These are phyloP conservation scores for Dentipellis sp. DNA, from an alignment of 768 basidiomycete species.

Conservation along the genomic window DNA sequence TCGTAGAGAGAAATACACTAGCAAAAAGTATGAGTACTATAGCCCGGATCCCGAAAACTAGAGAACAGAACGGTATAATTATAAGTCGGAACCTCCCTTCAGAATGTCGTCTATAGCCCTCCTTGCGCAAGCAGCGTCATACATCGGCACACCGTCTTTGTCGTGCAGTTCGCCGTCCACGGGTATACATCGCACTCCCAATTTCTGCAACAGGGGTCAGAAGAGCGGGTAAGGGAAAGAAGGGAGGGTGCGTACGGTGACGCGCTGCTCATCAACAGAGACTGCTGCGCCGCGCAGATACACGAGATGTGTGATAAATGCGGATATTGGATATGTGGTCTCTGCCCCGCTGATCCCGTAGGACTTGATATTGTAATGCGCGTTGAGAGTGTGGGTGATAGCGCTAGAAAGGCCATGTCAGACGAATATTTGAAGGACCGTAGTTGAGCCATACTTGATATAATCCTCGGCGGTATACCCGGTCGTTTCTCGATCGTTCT, in stretches of 20 bases:
- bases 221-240: not conserved
- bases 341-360: slow-evolving; percentile 52
- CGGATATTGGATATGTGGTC: slow-evolving; percentile 63
- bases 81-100: not conserved
- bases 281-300: slow-evolving; percentile 61
- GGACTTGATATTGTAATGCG: slow-evolving; percentile 35
- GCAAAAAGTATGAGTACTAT: too few species aligned
- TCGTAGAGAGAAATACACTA: not conserved
- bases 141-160: slow-evolving; percentile 26
- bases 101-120: slow-evolving; percentile 26
- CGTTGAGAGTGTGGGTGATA: slow-evolving; percentile 62
- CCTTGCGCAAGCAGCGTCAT: slow-evolving; percentile 37
- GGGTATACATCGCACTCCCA: slow-evolving; percentile 54
- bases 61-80: too few species aligned
- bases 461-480: slow-evolving; percentile 82
- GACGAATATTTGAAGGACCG: slow-evolving; percentile 1
- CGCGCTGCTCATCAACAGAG: slow-evolving; percentile 45
- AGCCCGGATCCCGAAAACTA: too few species aligned
- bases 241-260: slow-evolving; percentile 45
- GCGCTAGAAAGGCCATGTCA: slow-evolving; percentile 32
- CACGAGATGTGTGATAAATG: slow-evolving; percentile 80
- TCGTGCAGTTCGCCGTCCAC: slow-evolving; percentile 25
- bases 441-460: slow-evolving; percentile 42
- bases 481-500: slow-evolving; percentile 86
- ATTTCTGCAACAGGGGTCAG: slow-evolving; percentile 24